Percentiles rank a stretch among this genome's conserved stretches.
phyloP scores from a whole-genome alignment of 805 yeast genomes.

The Metschnikowia baotianmanensis region DNA sequence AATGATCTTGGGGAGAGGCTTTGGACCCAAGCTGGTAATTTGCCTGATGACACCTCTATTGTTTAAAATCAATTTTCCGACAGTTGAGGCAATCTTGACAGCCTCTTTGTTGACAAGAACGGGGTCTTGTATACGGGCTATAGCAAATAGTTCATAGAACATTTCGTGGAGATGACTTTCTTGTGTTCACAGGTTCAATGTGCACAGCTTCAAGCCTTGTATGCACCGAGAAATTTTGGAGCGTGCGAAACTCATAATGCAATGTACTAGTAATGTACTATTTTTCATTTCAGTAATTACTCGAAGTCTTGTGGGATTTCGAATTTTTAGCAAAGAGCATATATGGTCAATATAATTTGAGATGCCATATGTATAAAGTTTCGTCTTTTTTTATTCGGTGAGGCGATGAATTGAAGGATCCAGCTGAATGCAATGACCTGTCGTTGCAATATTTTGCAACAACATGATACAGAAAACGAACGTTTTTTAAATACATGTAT shows the following conservation, averaged over 20 bases:
- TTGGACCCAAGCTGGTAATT: slow-evolving; percentile 74
- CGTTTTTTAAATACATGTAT: too few species aligned
- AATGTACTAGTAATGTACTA: too few species aligned
- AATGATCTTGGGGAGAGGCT: slow-evolving; percentile 79
- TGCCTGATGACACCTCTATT: slow-evolving; percentile 94
- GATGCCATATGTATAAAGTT: too few species aligned
- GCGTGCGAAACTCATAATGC: slow-evolving; percentile 12
- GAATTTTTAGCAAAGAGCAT: neutral
- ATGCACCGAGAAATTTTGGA: slow-evolving; percentile 7
- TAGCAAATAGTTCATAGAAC: slow-evolving; percentile 89
- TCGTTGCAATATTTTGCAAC: too few species aligned
- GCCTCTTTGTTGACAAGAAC: slow-evolving; percentile 36
- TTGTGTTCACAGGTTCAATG: neutral
- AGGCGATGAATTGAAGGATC: too few species aligned
- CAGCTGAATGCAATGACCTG: too few species aligned
- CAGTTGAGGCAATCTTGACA: slow-evolving; percentile 49
- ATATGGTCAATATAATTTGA: too few species aligned
- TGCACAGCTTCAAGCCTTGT: neutral
- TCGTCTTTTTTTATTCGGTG: too few species aligned
- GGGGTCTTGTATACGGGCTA: slow-evolving; percentile 75
- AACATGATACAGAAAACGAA: too few species aligned
- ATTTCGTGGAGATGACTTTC: slow-evolving; percentile 32
- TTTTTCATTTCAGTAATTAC: too few species aligned
- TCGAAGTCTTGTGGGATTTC: too few species aligned
- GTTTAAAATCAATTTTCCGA: slow-evolving; percentile 77